Evolutionary conservation across 345 rosid species (phyloP).

Genomic region (Pugionium dolabratum): DNA sequence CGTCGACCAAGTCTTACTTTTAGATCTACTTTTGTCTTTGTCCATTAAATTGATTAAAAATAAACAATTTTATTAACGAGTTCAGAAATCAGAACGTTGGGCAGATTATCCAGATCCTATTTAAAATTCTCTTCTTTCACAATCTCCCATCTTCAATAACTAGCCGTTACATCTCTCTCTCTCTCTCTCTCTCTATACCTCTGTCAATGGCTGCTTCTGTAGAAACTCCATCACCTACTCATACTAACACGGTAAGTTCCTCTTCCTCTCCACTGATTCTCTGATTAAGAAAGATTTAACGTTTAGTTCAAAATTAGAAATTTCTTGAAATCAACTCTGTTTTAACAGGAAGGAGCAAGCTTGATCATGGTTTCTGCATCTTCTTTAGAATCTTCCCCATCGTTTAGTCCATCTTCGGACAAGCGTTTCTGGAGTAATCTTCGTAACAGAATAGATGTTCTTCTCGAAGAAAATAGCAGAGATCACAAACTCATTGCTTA

Average conservation of each 20-base stretch:
- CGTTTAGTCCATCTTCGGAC: conserved; percentile 42
- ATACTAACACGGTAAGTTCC: conserved; percentile 37
- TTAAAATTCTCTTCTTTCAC: conserved; percentile 40
- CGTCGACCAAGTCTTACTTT: conserved; percentile 26
- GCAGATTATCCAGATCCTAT: conserved; percentile 16
- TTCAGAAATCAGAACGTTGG: no score
- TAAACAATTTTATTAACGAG: neutral
- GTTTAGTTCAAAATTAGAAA: neutral
- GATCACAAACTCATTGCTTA: neutral
- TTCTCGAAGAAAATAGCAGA: conserved; percentile 37
- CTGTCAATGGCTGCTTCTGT: conserved; percentile 59
- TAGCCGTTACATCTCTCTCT: conserved; percentile 58
- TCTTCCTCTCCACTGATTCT: neutral
- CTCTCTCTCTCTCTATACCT: conserved; percentile 3
- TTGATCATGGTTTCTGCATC: conserved; percentile 29
- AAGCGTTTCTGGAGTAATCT: conserved; percentile 47
- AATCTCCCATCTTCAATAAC: conserved; percentile 32
- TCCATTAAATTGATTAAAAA: conserved; percentile 16
- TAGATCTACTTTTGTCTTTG: conserved; percentile 30
- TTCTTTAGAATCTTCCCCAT: conserved; percentile 28
- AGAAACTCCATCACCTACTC: conserved; percentile 52
- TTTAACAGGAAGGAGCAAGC: conserved; percentile 27
- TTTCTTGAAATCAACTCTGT: conserved; percentile 1
- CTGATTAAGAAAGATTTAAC: neutral
- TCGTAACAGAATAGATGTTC: conserved; percentile 42